Percentiles rank a stretch among this genome's conserved stretches.
Conservation (phyloP, 768 basidiomycete genomes). For the Termitomyces sp. region DNA sequence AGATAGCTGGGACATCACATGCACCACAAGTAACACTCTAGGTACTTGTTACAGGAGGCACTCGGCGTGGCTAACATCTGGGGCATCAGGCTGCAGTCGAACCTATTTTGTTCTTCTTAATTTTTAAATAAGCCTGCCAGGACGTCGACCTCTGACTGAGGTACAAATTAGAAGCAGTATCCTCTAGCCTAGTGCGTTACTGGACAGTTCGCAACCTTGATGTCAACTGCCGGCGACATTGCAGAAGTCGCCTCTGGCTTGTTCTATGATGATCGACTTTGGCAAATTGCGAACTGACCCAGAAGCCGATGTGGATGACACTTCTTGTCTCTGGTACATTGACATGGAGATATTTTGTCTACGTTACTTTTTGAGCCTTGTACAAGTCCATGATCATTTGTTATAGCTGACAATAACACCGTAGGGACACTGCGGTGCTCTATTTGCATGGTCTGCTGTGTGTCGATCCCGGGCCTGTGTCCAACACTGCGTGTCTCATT, state of each 20-base stretch:
- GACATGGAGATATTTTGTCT: too few species aligned
- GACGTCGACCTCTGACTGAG: background rate
- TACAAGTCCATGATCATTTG: background rate
- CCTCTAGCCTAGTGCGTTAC: background rate
- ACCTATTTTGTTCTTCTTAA: too few species aligned
- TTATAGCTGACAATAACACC: background rate
- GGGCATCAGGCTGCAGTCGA: too few species aligned
- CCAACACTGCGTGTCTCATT: background rate
- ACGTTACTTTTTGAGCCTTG: background rate
- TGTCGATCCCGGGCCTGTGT: background rate
- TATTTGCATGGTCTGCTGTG: too few species aligned
- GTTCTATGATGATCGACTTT: background rate
- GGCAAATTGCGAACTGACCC: background rate
- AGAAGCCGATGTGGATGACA: background rate
- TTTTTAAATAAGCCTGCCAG: background rate
- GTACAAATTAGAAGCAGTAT: background rate
- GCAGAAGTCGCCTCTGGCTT: background rate
- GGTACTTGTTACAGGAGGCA: too few species aligned
- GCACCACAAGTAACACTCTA: too few species aligned
- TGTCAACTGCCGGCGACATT: background rate
- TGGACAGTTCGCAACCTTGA: background rate
- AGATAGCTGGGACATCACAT: too few species aligned
- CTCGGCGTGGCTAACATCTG: too few species aligned
- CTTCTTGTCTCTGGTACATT: background rate
- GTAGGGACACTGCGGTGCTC: too few species aligned